Evolutionary conservation across 2,329 filamentous ascomycete genomes (phyloP), one percentile per base, ranked within the genome.

Genomic region (Arachnomyces sp.): DNA sequence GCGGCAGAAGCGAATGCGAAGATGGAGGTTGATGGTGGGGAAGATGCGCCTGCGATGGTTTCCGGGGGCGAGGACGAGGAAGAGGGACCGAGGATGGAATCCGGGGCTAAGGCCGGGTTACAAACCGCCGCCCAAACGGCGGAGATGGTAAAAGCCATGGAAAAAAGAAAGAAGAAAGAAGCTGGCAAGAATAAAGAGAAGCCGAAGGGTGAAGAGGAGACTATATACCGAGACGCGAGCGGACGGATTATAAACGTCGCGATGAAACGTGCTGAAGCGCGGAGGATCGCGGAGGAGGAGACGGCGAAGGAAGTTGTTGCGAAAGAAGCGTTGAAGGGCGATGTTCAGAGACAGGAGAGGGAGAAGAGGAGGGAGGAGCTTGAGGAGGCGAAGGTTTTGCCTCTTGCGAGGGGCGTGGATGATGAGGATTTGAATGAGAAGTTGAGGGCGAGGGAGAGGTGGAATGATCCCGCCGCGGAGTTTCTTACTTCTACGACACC

Each of bases 221-320:
- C 47, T 14, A 48, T 51, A 16, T 95, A 96, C 61, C 84, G 92
- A 52, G 92, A 98, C 64, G 92, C 93, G 8, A 92, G 85, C 3
- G 92, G 92, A 9, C 77, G 89, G n/a, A 82, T 94, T 40, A 89
- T 98, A 48, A 94, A 98, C 56, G 78, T 96, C 16, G 81, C 82
- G 13, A 86, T 95, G 84, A 87, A 86, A 62, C 77, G 89, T 16
- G 89, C 87, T 14, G 88, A 95, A 61, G 83, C 86, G 37, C 76
- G 86, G n/a, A 77, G 78, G 36, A 86, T 84, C 50, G 83, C 82
- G 1, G 82, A 88, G 53, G 82, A 86, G 50, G 78, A 80, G 37
- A 80, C 72, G 37, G 62, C 65, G 36, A 78, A 82, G 52, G 82
- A 84, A 57, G 67, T 70, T 18, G 76, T 77, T 39, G 82, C 81